phyloP scores from a whole-genome alignment of 2,329 filamentous ascomycete genomes.

The Xylaria sp. region DNA sequence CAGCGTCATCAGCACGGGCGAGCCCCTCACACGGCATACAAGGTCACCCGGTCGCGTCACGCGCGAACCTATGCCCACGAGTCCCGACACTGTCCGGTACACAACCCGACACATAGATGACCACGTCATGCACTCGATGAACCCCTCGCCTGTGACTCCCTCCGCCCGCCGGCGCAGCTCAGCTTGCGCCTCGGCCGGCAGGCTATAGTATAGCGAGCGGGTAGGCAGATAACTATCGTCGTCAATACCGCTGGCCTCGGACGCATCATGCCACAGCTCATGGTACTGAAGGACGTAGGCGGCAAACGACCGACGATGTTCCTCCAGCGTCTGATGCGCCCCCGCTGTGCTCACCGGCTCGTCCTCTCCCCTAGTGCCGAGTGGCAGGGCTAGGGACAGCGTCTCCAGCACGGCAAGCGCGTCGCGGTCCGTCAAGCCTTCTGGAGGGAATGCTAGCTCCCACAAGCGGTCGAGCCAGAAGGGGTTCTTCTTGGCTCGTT shows the following conservation, averaged over 20 bases:
- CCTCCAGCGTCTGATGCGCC: conserved; percentile 9
- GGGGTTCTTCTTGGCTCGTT: conserved; percentile 17
- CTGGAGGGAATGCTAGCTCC: conserved; percentile 13
- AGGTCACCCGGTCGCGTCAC: conserved; percentile 15
- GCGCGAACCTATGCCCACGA: conserved; percentile 26
- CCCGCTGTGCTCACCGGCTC: conserved; percentile 12
- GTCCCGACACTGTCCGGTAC: conserved; percentile 17
- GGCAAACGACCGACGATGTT: conserved; percentile 15
- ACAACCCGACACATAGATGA: conserved; percentile 24
- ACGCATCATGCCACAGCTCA: conserved; percentile 11
- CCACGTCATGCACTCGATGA: conserved; percentile 24
- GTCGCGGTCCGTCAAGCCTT: conserved; percentile 1
- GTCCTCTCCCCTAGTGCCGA: conserved; percentile 6
- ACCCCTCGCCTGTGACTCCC: conserved; percentile 9
- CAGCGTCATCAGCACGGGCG: conserved; percentile 20
- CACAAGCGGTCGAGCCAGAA: conserved; percentile 24
- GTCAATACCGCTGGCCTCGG: conserved; percentile 1
- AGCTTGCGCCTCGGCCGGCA: conserved; percentile 5
- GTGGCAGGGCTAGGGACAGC: conserved; percentile 17
- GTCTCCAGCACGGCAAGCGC: conserved; percentile 18
- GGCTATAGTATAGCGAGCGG: conserved; percentile 17
- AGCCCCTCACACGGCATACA: conserved; percentile 18
- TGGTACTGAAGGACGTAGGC: conserved; percentile 24
- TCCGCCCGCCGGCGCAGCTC: conserved; percentile 18
- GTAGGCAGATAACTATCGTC: conserved; percentile 5